Base-by-base conservation (phyloP, 2,329 filamentous ascomycete species). In the Talaromyces sp. region DNA sequence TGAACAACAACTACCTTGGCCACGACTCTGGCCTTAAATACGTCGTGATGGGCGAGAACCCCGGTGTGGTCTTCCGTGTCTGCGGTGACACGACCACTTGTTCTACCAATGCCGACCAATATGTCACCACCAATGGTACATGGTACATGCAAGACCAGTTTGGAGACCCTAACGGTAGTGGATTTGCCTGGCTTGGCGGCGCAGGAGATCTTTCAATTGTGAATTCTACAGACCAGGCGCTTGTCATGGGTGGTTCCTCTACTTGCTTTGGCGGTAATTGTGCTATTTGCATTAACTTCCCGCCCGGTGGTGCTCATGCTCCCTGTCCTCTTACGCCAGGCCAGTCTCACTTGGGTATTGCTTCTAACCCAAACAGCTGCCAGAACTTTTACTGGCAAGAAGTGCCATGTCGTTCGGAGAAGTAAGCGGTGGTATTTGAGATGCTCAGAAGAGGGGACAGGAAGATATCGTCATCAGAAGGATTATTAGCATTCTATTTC, bases 91-190 rank as follows among this genome's bases (percentile, higher is more conserved):
- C 48, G 0, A 53, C 37, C 13, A 33, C 40, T 13, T 57, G 54
- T 22, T 40, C 35, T 8, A 57, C 54, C 21, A 21, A 21, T 3
- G 54, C 22, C 22, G 36, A 57, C 11, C 15, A 51, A 31, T 51
- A 57, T 17, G 54, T 57, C 15, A n/a, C 43, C 22, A 40, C 31
- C 21, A 57, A 57, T 41, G 54, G 54, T 15, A 57, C 54, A 21
- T 57, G 54, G 54, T 57, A 31, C 21, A 57, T 57, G 54, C 54
- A 57, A 41, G 54, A 57, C 35, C 54, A 57, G 36, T 51, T 57
- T 11, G 45, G 54, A 35, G 54, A 57, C 5, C 54, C 54, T 3
- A 57, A 51, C 41, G 54, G 54, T 35, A 40, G 33, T 51, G 54
- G 54, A n/a, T 57, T 57, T 22, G 54, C 21, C 22, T 57, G 54